Evolutionary conservation across 2,329 filamentous ascomycete genomes (phyloP), one percentile per base, ranked within the genome.

Genomic region (Trichophyton schoenleinii): DNA sequence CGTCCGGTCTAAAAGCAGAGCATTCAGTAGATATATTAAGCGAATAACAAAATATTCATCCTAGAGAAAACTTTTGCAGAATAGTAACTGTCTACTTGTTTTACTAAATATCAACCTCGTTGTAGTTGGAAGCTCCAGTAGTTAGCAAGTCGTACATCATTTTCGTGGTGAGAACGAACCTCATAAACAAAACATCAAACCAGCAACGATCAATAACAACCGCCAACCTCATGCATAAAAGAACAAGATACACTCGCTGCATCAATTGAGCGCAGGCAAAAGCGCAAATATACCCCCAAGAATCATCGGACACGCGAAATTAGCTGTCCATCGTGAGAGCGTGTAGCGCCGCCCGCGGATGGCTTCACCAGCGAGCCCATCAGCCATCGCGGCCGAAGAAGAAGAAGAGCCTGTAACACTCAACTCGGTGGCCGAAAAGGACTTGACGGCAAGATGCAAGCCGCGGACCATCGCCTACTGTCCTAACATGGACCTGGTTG

Each of bases 401-500:
- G 8, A 49, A 20, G 13, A 20, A 36, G 53, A 38, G 8, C 53
- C 15, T 36, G 28, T 15, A 18, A 18, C 22, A 3, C 72, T 77
- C 62, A 70, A 70, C 5, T 67, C 71, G 15, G 71, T 76, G 53
- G 72, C 70, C 48, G 74, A 75, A 64, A 75, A 77, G 66, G 70
- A 68, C 58, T 67, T 77, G 44, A 68, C 72, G 36, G 68, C 71
- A 67, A 75, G 73, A 73, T 75, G 74, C 67, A 77, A 77, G 66
- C 64, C 71, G 58, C 69, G 67, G 62, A 68, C 87, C 58, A 79
- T 92, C 38, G 81, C 85, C 28, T 89, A 88, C 73, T 95, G 90
- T 73, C 89, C 91, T 15, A 87, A 86, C 7, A 88, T 95, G 77
- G 89, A 96, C 74, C 80, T 97, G 53, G 80, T 91, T 11, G 87